Conservation (phyloP, 495 filamentous ascomycete genomes). For the Achaetomiella virescens region DNA sequence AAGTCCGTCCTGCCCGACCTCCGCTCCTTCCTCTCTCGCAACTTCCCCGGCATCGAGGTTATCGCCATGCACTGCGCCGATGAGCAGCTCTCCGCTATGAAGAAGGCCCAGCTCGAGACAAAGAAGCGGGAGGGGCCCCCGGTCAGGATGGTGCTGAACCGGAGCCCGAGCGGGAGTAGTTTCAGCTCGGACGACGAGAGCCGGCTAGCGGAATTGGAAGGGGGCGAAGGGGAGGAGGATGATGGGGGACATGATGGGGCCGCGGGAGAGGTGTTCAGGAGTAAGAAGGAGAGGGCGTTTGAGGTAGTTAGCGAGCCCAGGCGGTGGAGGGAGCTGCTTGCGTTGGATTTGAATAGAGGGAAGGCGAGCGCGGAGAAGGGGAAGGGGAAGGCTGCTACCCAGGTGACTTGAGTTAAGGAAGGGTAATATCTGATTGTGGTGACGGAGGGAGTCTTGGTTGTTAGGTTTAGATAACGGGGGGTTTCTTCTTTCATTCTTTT, state of each 20-base stretch:
- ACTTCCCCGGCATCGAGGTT: constrained; percentile 69
- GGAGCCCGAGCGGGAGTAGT: constrained; percentile 44
- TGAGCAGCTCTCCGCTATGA: constrained; percentile 51
- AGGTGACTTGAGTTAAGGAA: not conserved
- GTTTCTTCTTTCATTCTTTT: too few species aligned
- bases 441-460: too few species aligned
- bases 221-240: constrained; percentile 13
- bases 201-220: constrained; percentile 53
- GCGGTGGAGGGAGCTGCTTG: constrained; percentile 25
- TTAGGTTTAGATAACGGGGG: too few species aligned
- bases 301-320: constrained; percentile 38
- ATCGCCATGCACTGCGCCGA: constrained; percentile 66
- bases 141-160: constrained; percentile 61
- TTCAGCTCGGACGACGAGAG: constrained; percentile 74
- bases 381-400: not conserved
- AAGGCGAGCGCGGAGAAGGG: not conserved
- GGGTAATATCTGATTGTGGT: too few species aligned
- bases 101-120: constrained; percentile 39
- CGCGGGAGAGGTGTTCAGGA: constrained; percentile 22
- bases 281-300: constrained; percentile 40
- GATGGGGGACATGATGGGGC: not conserved
- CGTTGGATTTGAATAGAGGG: not conserved
- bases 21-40: constrained; percentile 57
- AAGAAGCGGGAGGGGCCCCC: constrained; percentile 57
- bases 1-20: constrained; percentile 64